phyloP scores from a whole-genome alignment of 2,329 filamentous ascomycete species.

The Aspergillus sp. region DNA sequence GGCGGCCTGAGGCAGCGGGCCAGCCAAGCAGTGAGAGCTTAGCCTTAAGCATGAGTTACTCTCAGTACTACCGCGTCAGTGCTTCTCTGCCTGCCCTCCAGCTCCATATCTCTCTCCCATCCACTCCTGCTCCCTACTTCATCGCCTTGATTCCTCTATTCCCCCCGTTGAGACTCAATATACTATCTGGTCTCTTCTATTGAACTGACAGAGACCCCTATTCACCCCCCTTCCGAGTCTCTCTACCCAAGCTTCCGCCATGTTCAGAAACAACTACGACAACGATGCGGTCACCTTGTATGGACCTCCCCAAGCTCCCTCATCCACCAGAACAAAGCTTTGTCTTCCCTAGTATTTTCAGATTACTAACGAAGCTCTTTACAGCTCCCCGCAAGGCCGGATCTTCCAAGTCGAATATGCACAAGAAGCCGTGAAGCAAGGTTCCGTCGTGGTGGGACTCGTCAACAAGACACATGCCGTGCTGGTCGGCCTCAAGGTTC shows the following conservation, averaged over 20 bases:
- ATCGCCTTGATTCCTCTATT: constrained; percentile 12
- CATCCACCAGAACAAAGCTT: constrained; percentile 15
- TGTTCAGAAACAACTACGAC: constrained; percentile 99
- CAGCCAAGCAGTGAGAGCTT: constrained; percentile 14
- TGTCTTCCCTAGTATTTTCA: neutral
- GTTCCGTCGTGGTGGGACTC: constrained; percentile 94
- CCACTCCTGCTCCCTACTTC: constrained; percentile 5
- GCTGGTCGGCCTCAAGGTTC: constrained; percentile 92
- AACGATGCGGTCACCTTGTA: constrained; percentile 99
- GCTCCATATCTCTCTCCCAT: constrained; percentile 17
- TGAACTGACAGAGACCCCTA: neutral
- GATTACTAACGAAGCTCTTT: constrained; percentile 19
- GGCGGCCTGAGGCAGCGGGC: constrained; percentile 22
- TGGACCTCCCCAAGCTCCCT: constrained; percentile 43
- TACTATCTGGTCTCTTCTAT: constrained; percentile 11
- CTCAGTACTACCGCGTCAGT: constrained; percentile 35
- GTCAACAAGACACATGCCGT: constrained; percentile 98
- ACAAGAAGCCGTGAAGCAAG: constrained; percentile 97
- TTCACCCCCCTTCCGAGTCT: neutral
- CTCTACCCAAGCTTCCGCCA: constrained; percentile 42
- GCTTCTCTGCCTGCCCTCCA: constrained; percentile 33
- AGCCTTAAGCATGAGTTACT: constrained; percentile 7
- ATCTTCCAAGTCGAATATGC: constrained; percentile 99
- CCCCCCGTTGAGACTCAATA: constrained; percentile 13
- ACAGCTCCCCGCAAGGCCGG: constrained; percentile 93